Base-by-base conservation (phyloP, 768 basidiomycete genomes). In the Strobilomyces confusus region DNA sequence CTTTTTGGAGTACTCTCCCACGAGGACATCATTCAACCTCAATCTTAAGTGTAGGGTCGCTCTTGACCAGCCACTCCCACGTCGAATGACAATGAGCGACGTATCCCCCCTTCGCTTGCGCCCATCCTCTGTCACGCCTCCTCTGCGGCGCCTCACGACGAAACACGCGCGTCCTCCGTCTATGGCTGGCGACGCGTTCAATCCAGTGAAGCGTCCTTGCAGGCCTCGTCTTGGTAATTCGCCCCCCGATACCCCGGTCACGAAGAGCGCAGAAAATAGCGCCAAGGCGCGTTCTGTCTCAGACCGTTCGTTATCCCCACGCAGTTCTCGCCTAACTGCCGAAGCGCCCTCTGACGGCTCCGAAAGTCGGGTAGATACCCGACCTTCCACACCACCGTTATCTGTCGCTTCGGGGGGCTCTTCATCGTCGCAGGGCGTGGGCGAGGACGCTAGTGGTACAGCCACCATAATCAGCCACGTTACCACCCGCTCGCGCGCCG, bases 401-500 rank as follows among this genome's bases (percentile, higher is more conserved):
- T 69, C 67, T 9, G 44, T 69, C 44, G 44, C 65, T 36, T 67
- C 66, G 12, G 62, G 55, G 33, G 41, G 50, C 23, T 61, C 68
- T 36, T 66, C 60, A 11, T 61, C 64, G 44, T 63, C 61, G 49
- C 61, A 60, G 51, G 58, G 60, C 15, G 29, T 38, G n/a, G 43
- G 52, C 52, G 57, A 58, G 48, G 63, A 58, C 20, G 40, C 51
- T 9, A 60, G 58, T 5, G 72, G 73, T 32, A 63, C 61, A 41
- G 75, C 73, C 36, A 75, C 68, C 8, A 75, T 75, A 30, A 74
- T 70, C 58, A 70, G 64, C 33, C 62, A 61, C 44, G 50, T 65
- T n/a, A 53, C 62, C 13, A 61, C 64, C 11, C 75, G 72, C 38
- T 55, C 75, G 2, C 68, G 63, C 48, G 67, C 68, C 26, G 73